Evolutionary conservation across 441 rosid genomes (phyloP).

Genomic region (Euphorbia corollata): DNA sequence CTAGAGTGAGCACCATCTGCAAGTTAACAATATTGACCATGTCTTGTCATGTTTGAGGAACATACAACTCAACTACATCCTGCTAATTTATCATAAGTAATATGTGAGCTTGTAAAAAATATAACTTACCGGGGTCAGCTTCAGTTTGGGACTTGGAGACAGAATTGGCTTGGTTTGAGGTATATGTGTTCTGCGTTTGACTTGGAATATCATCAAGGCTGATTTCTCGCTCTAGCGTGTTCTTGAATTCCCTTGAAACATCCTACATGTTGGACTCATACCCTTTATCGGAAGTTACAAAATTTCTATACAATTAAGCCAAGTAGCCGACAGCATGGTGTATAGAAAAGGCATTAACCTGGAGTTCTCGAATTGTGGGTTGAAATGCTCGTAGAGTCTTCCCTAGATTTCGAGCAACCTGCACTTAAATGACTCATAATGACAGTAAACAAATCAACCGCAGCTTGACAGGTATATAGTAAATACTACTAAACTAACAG

Average conservation of each 20-base stretch:
- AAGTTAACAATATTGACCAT: slow-evolving; percentile 6
- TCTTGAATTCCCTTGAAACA: slow-evolving; percentile 38
- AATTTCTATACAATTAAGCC: slow-evolving; percentile 12
- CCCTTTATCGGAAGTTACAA: background rate
- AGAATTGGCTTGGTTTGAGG: slow-evolving; percentile 24
- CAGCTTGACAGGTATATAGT: background rate
- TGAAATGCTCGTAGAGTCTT: slow-evolving; percentile 83
- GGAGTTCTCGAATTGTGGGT: slow-evolving; percentile 78
- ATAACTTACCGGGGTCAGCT: slow-evolving; percentile 51
- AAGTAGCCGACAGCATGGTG: no score
- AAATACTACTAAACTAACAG: no score
- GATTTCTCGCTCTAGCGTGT: slow-evolving; percentile 67
- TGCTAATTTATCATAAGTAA: background rate
- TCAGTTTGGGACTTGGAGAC: slow-evolving; percentile 34
- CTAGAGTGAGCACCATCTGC: slow-evolving; percentile 49
- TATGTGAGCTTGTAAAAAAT: slow-evolving; percentile 3
- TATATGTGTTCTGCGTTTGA: slow-evolving; percentile 11
- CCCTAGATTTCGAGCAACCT: slow-evolving; percentile 92
- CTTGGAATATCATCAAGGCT: slow-evolving; percentile 64
- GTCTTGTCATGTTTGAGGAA: background rate
- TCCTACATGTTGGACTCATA: slow-evolving; percentile 36
- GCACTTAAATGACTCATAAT: slow-evolving; percentile 21
- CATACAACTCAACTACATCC: background rate
- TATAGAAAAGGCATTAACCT: background rate
- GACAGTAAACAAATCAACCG: background rate